phyloP scores from a whole-genome alignment of 164 flowering plant genomes.

The Litsea cubeba region DNA sequence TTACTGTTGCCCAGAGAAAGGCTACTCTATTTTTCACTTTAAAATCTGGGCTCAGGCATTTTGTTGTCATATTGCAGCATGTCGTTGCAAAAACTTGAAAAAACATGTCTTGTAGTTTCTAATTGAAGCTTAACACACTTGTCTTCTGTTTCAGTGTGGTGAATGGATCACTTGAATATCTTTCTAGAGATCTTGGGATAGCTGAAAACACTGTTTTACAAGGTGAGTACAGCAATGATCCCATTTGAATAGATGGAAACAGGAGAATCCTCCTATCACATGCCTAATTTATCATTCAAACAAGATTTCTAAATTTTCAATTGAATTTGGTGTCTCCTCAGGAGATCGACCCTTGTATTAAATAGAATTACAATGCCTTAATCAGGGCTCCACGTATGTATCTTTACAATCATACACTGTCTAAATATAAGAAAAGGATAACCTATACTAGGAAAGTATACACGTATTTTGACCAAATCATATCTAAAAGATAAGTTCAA shows the following conservation, averaged over 20 bases:
- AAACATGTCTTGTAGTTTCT: background rate
- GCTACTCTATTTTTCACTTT: background rate
- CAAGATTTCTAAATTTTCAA: no score
- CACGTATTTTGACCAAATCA: no score
- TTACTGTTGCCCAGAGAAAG: background rate
- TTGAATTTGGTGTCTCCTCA: no score
- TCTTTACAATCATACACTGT: no score
- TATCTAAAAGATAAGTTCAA: no score
- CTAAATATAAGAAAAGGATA: no score
- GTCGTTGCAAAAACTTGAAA: background rate
- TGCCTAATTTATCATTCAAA: background rate
- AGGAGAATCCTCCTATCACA: background rate
- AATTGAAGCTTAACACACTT: background rate
- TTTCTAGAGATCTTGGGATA: constrained; percentile 90
- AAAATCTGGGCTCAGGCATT: no score
- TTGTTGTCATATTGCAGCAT: background rate
- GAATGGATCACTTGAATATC: constrained; percentile 96
- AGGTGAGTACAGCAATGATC: constrained; percentile 45
- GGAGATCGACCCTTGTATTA: no score
- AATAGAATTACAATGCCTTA: no score
- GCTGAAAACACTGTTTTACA: constrained; percentile 72
- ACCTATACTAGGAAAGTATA: no score
- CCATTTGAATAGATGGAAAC: background rate
- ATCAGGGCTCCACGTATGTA: no score
- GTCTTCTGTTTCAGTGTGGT: constrained; percentile 65